Percentiles rank a stretch among this genome's conserved stretches.
Evolutionary conservation across 1,139 yeast species (phyloP).

Genomic region (Yamadazyma aaseri): DNA sequence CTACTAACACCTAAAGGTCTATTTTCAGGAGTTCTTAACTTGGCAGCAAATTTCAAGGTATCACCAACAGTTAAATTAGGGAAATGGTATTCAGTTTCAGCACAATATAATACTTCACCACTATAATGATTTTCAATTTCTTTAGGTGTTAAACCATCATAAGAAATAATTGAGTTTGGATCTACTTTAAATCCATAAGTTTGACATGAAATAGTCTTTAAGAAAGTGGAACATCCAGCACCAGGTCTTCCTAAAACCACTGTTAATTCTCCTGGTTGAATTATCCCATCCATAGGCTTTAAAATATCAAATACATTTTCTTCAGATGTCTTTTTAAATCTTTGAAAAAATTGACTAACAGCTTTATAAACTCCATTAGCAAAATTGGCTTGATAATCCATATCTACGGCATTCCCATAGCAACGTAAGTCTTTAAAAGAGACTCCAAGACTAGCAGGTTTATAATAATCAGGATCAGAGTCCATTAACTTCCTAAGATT

Average conservation of each 20-base stretch:
- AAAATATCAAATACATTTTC: conserved; percentile 27
- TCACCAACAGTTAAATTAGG: conserved; percentile 54
- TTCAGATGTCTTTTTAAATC: conserved; percentile 35
- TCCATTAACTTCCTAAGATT: conserved; percentile 55
- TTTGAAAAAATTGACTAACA: conserved; percentile 15
- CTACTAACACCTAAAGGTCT: conserved; percentile 42
- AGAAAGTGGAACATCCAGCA: conserved; percentile 76
- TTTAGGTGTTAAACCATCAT: conserved; percentile 28
- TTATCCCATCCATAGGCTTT: conserved; percentile 33
- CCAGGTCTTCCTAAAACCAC: conserved; percentile 83
- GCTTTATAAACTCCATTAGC: conserved; percentile 42
- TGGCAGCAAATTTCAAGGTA: conserved; percentile 45
- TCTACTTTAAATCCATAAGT: conserved; percentile 70
- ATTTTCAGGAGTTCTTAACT: conserved; percentile 41
- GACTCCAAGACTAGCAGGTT: conserved; percentile 65
- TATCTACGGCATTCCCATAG: conserved; percentile 71
- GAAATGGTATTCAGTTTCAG: conserved; percentile 53
- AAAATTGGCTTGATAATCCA: conserved; percentile 77
- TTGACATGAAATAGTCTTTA: conserved; percentile 65
- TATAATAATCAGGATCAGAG: conserved; percentile 61
- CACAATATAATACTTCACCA: conserved; percentile 51
- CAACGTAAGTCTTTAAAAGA: conserved; percentile 69
- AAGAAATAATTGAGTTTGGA: conserved; percentile 39
- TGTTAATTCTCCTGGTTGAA: conserved; percentile 64
- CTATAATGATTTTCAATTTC: conserved; percentile 27